Base-by-base conservation (phyloP, 768 basidiomycete genomes). In the Leucogyrophana mollusca region DNA sequence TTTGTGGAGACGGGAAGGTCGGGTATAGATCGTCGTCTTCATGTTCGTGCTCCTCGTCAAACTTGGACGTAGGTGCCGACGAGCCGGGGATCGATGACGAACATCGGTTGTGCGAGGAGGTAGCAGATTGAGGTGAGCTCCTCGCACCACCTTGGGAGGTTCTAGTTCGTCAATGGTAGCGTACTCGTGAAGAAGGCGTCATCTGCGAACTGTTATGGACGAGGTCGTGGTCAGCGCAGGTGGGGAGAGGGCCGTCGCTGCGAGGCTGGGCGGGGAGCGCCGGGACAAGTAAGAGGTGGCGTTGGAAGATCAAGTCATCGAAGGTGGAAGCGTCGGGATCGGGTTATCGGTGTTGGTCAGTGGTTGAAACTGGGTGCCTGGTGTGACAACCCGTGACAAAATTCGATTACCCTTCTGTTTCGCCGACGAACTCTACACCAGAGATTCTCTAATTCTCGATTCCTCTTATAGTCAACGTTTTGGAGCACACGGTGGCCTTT, bases 41-140 rank as follows among this genome's bases (percentile, higher is more conserved):
- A 16, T 69, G 52, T 22, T 68, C 62, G 3, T 36, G 35, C 5
- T 71, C 69, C 17, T 73, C 72, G 37, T 69, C 71, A 41, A 70
- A 68, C 58, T 52, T 73, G 65, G 56, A 79, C 62, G 4, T 85
- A 83, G 0, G 85, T 84, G 33, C 74, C 82, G 46, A 90, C 83
- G 44, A 90, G 80, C 61, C 85, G 84, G 0, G 89, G 88, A 61
- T 91, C 85, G 60, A 91, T 90, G 37, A 71, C 67, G 30, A 74
- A 70, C 35, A 67, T 56, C 48, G 60, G 45, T 62, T 70, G 43
- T 2, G 52, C 36, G 8, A 48, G 45, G 41, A 18, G 11, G 64
- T 53, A 9, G 61, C 55, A 21, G 60, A 47, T 14, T 34, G 54
- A 18, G 58, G 56, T 1, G 57, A 52, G 14, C 53, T 57, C 39